Conservation (phyloP, 2,329 filamentous ascomycete species). For the Metarhizium sp. region DNA sequence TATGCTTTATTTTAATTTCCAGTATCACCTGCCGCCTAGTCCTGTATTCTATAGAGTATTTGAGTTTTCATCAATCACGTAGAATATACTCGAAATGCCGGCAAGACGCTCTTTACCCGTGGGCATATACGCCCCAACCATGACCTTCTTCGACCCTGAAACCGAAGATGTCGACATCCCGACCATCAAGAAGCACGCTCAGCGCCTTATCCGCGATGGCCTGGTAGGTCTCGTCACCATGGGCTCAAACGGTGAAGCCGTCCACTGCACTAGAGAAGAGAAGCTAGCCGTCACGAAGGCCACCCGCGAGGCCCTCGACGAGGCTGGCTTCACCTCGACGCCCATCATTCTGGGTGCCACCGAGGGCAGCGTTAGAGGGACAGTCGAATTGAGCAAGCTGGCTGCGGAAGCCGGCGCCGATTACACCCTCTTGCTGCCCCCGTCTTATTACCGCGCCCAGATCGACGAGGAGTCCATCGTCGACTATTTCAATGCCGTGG, state of each 20-base stretch:
- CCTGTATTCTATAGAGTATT: not conserved
- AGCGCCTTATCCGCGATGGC: constrained; percentile 66
- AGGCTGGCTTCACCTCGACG: constrained; percentile 64
- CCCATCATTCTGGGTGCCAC: constrained; percentile 77
- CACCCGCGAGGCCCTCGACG: constrained; percentile 73
- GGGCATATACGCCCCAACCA: constrained; percentile 80
- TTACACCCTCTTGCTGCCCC: constrained; percentile 70
- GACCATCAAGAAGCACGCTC: constrained; percentile 70
- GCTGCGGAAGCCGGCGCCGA: constrained; percentile 63
- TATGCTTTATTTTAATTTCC: too few relatives aligned
- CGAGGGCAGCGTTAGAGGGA: constrained; percentile 72
- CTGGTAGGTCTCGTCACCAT: constrained; percentile 76
- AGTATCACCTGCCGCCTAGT: too few relatives aligned
- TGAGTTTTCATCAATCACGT: not conserved
- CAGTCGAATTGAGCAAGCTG: constrained; percentile 64
- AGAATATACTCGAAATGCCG: not conserved
- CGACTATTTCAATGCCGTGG: constrained; percentile 66
- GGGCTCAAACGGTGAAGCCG: constrained; percentile 86
- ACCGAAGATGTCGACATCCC: constrained; percentile 80
- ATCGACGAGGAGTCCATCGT: constrained; percentile 66
- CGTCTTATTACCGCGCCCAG: constrained; percentile 72
- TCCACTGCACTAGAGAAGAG: constrained; percentile 72
- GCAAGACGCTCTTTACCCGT: constrained; percentile 46
- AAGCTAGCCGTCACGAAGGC: constrained; percentile 66
- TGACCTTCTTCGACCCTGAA: constrained; percentile 80